These are phyloP conservation scores for Mortierella sp. DNA, from an alignment of 371 early-diverging fungal genomes.

Conservation along the genomic window DNA sequence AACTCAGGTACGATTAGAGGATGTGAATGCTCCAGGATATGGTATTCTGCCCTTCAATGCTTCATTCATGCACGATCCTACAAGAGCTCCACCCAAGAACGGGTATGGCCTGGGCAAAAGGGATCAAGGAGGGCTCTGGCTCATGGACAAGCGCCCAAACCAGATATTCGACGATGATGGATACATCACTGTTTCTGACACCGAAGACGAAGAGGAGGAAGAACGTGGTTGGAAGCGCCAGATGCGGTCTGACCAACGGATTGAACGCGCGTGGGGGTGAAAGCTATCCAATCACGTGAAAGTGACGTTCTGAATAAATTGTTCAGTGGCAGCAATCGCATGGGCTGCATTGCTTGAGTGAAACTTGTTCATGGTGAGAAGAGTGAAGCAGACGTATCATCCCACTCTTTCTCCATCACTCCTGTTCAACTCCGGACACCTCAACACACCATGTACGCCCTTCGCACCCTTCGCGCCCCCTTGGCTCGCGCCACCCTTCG, in stretches of 20 bases:
- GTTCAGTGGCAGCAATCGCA: too few species aligned
- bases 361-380: too few species aligned
- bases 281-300: too few species aligned
- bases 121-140: constrained; percentile 33
- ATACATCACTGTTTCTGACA: constrained; percentile 41
- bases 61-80: constrained; percentile 22
- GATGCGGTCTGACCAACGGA: constrained; percentile 25
- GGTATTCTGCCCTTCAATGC: constrained; percentile 27
- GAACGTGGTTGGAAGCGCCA: constrained; percentile 31
- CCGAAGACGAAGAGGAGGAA: constrained; percentile 47
- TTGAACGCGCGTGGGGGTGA: constrained; percentile 1
- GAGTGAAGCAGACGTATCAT: not conserved
- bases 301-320: too few species aligned
- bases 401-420: constrained; percentile 10
- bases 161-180: constrained; percentile 12
- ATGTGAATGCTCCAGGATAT: constrained; percentile 37
- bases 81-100: constrained; percentile 7
- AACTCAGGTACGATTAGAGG: not conserved
- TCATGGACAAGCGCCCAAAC: constrained; percentile 10
- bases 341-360: too few species aligned
- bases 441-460: constrained; percentile 39
- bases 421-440: constrained; percentile 10
- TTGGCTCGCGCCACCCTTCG: constrained; percentile 44
- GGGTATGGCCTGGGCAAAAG: constrained; percentile 42
- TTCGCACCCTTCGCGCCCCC: constrained; percentile 49